Percentiles rank a stretch among this genome's conserved stretches.
These are phyloP conservation scores for Suhomyces panamericanus DNA, from an alignment of 1,139 yeast species.

Conservation along the genomic window DNA sequence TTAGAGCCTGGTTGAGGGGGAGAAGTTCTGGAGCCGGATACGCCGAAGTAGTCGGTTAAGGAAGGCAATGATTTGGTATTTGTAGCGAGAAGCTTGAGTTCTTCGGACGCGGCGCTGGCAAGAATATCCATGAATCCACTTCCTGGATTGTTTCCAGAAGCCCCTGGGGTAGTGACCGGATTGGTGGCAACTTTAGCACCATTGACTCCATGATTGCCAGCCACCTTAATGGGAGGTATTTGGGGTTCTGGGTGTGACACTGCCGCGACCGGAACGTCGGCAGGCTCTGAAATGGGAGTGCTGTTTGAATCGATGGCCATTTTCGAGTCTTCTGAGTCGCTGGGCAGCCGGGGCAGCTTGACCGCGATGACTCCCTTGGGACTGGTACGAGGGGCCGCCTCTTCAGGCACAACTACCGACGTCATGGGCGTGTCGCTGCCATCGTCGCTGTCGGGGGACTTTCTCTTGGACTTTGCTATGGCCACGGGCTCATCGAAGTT, in stretches of 20 bases:
- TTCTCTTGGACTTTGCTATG: constrained; percentile 3
- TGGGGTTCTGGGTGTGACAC: neutral
- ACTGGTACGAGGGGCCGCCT: neutral
- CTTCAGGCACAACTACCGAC: neutral
- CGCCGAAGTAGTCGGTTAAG: constrained; percentile 55
- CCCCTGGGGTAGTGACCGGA: constrained; percentile 8
- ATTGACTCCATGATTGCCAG: neutral
- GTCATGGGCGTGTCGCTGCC: neutral
- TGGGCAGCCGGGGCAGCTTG: neutral
- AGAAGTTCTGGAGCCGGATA: neutral
- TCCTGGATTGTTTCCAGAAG: constrained; percentile 4
- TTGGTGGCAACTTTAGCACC: neutral
- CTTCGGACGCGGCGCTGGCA: constrained; percentile 83
- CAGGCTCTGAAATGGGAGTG: neutral
- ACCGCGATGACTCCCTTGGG: neutral
- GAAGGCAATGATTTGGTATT: constrained; percentile 64
- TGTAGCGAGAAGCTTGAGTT: constrained; percentile 55
- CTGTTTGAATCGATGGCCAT: neutral
- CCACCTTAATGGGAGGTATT: no score
- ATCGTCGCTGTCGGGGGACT: constrained; percentile 2
- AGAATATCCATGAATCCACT: constrained; percentile 54
- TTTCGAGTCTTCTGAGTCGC: neutral
- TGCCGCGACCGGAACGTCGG: neutral
- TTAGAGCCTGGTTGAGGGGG: neutral
- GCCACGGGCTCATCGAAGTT: constrained; percentile 12